Conservation (phyloP, 805 yeast genomes). For the Sugiyamaella lignohabitans region DNA sequence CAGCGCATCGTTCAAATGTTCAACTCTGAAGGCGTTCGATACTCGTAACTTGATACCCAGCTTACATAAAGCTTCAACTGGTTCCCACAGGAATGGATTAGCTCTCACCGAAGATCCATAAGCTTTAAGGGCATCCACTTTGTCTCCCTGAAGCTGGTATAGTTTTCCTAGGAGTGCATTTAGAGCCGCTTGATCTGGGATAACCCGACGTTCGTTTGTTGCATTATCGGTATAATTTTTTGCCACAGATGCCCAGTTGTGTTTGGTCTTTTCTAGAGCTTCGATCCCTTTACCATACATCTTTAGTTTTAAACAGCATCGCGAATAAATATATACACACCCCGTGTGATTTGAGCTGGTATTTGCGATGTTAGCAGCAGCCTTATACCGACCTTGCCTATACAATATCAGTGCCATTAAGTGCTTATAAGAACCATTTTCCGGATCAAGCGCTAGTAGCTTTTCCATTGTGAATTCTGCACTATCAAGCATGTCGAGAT, state of each 20-base stretch:
- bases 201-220: not conserved
- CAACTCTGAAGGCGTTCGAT: constrained; percentile 30
- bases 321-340: constrained; percentile 69
- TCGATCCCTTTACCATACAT: constrained; percentile 56
- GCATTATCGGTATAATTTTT: not conserved
- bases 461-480: constrained; percentile 88
- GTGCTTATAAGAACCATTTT: constrained; percentile 55
- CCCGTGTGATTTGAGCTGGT: constrained; percentile 55
- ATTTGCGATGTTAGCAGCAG: constrained; percentile 49
- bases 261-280: constrained; percentile 34
- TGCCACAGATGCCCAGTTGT: constrained; percentile 8
- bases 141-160: constrained; percentile 51
- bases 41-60: constrained; percentile 67
- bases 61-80: constrained; percentile 66
- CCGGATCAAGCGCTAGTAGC: constrained; percentile 54
- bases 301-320: constrained; percentile 52
- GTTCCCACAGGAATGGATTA: constrained; percentile 83
- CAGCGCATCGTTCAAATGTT: constrained; percentile 2
- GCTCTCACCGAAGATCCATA: constrained; percentile 62
- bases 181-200: constrained; percentile 68
- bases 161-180: constrained; percentile 66
- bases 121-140: constrained; percentile 56
- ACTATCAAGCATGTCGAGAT: constrained; percentile 58
- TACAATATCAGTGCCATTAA: constrained; percentile 62
- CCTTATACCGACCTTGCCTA: constrained; percentile 51